These are phyloP conservation scores for Phialocephala subalpina DNA, from an alignment of 2,329 filamentous ascomycete genomes.

Conservation along the genomic window DNA sequence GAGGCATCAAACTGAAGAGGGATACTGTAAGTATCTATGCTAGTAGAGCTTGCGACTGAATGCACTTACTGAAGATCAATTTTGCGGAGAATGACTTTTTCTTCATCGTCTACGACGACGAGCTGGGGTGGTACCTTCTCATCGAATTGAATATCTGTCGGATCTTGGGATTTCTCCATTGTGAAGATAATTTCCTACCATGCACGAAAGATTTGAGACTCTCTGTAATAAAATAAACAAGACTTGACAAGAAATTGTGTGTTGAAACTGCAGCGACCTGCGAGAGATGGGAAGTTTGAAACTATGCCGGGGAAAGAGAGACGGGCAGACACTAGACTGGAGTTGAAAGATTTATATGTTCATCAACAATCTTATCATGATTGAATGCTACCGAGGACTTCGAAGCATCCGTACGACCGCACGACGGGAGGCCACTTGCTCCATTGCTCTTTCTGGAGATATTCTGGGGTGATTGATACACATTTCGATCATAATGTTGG, in stretches of 20 bases:
- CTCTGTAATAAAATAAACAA: no score
- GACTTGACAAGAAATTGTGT: no score
- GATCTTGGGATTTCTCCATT: slow-evolving; percentile 12
- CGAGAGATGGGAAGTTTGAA: neutral
- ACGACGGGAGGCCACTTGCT: neutral
- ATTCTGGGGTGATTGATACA: slow-evolving; percentile 7
- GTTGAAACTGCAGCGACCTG: neutral
- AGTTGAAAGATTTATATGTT: neutral
- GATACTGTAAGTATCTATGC: neutral
- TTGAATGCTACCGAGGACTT: neutral
- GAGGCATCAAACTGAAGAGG: slow-evolving; percentile 21
- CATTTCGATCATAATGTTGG: neutral
- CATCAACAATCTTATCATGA: neutral
- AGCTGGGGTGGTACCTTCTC: slow-evolving; percentile 11
- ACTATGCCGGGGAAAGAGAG: neutral
- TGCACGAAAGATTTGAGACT: neutral
- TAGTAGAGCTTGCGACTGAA: neutral
- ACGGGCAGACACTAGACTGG: neutral
- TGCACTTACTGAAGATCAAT: slow-evolving; percentile 24
- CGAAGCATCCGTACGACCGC: neutral
- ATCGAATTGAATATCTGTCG: slow-evolving; percentile 1
- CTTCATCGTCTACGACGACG: slow-evolving; percentile 22
- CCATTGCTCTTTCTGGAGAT: neutral
- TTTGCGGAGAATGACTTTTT: slow-evolving; percentile 23
- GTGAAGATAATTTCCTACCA: neutral